Base-by-base conservation (phyloP, 768 basidiomycete species). In the Trametopsis cervina region DNA sequence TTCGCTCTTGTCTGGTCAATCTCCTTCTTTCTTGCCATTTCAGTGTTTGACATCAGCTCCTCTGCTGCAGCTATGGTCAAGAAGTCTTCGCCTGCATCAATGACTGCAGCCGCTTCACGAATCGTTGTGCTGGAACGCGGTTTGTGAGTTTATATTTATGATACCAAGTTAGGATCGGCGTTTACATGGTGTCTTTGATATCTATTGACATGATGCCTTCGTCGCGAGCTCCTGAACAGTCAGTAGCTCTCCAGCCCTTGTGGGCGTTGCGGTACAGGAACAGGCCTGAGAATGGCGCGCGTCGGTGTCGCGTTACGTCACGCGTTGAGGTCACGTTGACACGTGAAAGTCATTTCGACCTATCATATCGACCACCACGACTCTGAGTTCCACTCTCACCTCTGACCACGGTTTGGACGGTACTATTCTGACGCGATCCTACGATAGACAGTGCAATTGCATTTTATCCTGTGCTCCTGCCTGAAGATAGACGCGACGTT, bases 81-180 rank as follows among this genome's bases (percentile, higher is more conserved):
- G 60, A 80, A 88, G 63, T 90, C 88, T 45, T 88, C 85, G 37
- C 84, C 81, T 10, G 85, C 84, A 57, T 86, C 81, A 46, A 90
- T 85, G 49, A 88, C 80, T 3, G 76, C 73, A 25, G 76, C 68
- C 76, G 89, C 85, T 51, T 80, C 81, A 53, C 72, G 74, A 40
- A 88, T 79, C 15, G 82, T 76, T 54, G 81, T 80, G 42, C 85
- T 88, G 51, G 10, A 44, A 18, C 4, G 47, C 29, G 40, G 35
- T 21, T 11, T 12, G 42, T 22, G 12, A 36, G 2, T 12, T 27
- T 42, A 17, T 39, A 2, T 4, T 35, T 5, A 4, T 12, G 12
- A 40, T 9, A 39, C 3, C 18, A 20, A 25, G 17, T 15, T 7
- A 9, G 1, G 27, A 12, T 13, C 39, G 29, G 7, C 13, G 44